Conservation (phyloP, 2,329 filamentous ascomycete genomes). For the Ustulina deusta region DNA sequence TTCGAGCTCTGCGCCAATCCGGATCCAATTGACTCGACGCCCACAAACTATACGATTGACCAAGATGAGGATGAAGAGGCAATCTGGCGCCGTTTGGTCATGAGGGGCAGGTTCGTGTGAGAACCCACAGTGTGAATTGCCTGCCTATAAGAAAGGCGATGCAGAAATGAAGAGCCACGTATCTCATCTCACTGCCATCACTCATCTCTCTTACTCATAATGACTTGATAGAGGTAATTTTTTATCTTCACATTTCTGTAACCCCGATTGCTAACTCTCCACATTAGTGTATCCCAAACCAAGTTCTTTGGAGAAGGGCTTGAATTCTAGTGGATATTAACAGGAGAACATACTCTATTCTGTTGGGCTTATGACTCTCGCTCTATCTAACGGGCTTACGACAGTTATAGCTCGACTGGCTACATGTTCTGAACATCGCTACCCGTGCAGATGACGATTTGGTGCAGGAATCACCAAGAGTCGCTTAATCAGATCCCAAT, state of each 20-base stretch:
- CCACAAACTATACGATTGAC: conserved; percentile 41
- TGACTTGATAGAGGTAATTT: conserved; percentile 25
- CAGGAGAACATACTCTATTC: neutral
- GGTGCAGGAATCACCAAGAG: neutral
- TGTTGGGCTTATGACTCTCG: neutral
- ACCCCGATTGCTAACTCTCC: conserved; percentile 4
- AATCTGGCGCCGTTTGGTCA: conserved; percentile 52
- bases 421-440: neutral
- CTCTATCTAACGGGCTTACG: neutral
- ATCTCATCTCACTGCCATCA: conserved; percentile 6
- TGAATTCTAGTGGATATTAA: neutral
- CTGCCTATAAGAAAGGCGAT: neutral
- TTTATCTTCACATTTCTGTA: neutral
- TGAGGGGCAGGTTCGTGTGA: conserved; percentile 51
- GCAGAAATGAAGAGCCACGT: neutral
- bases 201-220: neutral
- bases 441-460: neutral
- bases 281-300: neutral
- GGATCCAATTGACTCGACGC: conserved; percentile 49
- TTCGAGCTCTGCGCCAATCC: conserved; percentile 52
- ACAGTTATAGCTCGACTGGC: neutral
- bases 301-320: neutral
- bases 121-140: neutral
- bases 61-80: conserved; percentile 52
- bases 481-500: neutral